These are phyloP conservation scores for Lolium perenne DNA, from an alignment of 176 grass and related monocot genomes.

Conservation along the genomic window DNA sequence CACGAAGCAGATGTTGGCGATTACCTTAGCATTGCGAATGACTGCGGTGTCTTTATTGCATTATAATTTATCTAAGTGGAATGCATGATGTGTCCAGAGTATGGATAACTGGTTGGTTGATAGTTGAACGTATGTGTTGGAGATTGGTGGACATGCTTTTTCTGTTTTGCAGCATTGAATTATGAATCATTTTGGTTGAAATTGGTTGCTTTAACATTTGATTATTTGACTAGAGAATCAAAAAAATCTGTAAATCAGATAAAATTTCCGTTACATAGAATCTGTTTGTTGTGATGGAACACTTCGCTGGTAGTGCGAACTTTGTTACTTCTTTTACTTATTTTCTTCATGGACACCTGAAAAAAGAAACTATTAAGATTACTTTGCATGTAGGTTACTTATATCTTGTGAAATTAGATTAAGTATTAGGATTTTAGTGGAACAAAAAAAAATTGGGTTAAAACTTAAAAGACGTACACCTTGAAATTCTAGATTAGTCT, in stretches of 20 bases:
- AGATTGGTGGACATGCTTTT: background rate
- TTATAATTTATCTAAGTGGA: background rate
- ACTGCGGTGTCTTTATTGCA: background rate
- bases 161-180: background rate
- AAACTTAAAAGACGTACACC: background rate
- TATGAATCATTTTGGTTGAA: background rate
- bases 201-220: background rate
- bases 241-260: background rate
- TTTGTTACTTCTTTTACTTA: background rate
- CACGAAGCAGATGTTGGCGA: constrained; percentile 13
- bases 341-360: background rate
- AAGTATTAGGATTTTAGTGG: constrained; percentile 13
- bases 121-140: constrained; percentile 4
- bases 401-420: background rate
- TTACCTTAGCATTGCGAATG: background rate
- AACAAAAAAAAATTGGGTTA: background rate
- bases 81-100: constrained; percentile 13
- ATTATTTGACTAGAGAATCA: background rate
- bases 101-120: background rate
- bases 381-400: constrained; percentile 8
- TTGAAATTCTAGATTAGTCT: background rate
- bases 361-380: constrained; percentile 13
- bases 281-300: constrained; percentile 10
- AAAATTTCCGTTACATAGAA: constrained; percentile 14
- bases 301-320: constrained; percentile 3